Evolutionary conservation across 345 rosid species (phyloP).

Genomic region (Kandelia obovata): DNA sequence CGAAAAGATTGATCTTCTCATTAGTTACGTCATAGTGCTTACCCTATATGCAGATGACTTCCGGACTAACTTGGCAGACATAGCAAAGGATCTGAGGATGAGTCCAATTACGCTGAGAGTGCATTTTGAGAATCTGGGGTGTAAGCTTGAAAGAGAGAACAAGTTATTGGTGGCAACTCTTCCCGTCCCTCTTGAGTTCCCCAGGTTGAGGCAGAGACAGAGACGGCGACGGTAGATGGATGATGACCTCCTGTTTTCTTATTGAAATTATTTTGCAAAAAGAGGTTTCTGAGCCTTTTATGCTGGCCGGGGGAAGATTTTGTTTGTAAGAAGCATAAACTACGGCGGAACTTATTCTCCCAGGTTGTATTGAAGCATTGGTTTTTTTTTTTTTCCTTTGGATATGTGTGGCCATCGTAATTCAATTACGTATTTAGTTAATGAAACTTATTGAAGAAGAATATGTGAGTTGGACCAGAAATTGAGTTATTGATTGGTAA

Average conservation of each 20-base stretch:
- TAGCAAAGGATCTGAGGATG: slow-evolving; percentile 69
- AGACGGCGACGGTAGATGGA: slow-evolving; percentile 32
- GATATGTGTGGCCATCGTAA: no score
- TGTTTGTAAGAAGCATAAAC: no score
- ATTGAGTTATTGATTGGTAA: no score
- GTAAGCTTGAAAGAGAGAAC: slow-evolving; percentile 49
- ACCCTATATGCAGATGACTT: slow-evolving; percentile 66
- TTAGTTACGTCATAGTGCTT: slow-evolving; percentile 78
- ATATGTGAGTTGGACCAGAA: no score
- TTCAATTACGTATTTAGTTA: no score
- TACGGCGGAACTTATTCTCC: no score
- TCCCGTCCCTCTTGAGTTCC: slow-evolving; percentile 68
- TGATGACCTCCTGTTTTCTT: neutral
- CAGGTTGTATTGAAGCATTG: no score
- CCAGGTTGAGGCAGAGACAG: slow-evolving; percentile 30
- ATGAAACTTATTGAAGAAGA: no score
- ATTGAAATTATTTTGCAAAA: neutral
- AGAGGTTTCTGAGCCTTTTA: no score
- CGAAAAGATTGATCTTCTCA: slow-evolving; percentile 60
- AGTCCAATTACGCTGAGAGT: slow-evolving; percentile 37
- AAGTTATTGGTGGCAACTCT: slow-evolving; percentile 34
- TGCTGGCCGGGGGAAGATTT: no score
- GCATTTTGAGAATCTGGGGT: slow-evolving; percentile 67
- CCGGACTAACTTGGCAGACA: slow-evolving; percentile 55
- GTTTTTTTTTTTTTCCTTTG: no score